Percentiles rank a stretch among this genome's conserved stretches.
Evolutionary conservation across 805 yeast species (phyloP).

Genomic region (Candida qinlingensis): DNA sequence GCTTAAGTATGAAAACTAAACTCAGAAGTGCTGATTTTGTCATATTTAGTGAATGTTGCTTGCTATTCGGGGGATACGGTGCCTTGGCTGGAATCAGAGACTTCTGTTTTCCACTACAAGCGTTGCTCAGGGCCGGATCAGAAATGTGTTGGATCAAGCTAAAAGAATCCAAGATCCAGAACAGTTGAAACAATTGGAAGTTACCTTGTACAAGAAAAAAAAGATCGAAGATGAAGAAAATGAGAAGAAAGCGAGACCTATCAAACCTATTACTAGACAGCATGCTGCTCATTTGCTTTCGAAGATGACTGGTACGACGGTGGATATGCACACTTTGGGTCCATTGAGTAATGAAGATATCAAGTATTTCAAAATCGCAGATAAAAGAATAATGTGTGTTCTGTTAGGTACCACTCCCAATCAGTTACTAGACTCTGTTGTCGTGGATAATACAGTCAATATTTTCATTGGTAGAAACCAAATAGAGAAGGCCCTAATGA

Average conservation of each 20-base stretch:
- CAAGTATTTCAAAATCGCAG: conserved; percentile 28
- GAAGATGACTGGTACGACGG: conserved; percentile 17
- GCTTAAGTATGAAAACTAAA: too few relatives aligned
- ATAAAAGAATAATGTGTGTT: conserved; percentile 43
- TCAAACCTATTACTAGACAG: conserved; percentile 16
- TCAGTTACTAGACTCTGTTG: conserved; percentile 52
- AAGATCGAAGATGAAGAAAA: not conserved
- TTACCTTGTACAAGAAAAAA: conserved; percentile 1
- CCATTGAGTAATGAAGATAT: conserved; percentile 32
- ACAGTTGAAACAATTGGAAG: conserved; percentile 5
- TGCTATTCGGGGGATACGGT: not conserved
- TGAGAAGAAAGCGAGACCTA: not conserved
- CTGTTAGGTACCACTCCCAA: conserved; percentile 55
- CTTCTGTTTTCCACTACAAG: not conserved
- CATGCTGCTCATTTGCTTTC: conserved; percentile 22
- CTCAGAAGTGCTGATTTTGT: not conserved
- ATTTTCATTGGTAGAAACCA: conserved; percentile 48
- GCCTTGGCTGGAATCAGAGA: not conserved
- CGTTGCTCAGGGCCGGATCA: conserved; percentile 3
- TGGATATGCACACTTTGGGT: conserved; percentile 27
- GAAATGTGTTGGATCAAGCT: conserved; percentile 5
- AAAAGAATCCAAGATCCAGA: conserved; percentile 3
- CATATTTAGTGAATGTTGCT: not conserved
- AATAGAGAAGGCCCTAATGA: conserved; percentile 45
- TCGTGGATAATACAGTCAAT: conserved; percentile 48